These are phyloP conservation scores for Paramarasmius palmivorus DNA, from an alignment of 1,284 basidiomycete species.

Conservation along the genomic window DNA sequence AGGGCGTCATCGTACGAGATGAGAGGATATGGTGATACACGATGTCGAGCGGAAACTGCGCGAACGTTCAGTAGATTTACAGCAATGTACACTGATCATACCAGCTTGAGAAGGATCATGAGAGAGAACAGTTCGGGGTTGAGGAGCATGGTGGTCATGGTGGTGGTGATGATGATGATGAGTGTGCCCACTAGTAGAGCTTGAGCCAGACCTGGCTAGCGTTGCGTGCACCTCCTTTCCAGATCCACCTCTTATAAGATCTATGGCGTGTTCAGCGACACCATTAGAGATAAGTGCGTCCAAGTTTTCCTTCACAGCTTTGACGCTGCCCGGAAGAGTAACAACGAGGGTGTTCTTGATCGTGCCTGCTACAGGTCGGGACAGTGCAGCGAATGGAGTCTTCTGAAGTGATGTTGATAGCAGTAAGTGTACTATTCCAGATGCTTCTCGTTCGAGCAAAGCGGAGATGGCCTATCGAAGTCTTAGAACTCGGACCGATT, in stretches of 20 bases:
- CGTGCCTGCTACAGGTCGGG: conserved; percentile 80
- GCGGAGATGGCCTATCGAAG: conserved; percentile 62
- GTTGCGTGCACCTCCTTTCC: conserved; percentile 59
- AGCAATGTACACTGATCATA: conserved; percentile 31
- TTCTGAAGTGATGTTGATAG: conserved; percentile 67
- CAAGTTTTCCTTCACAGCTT: conserved; percentile 81
- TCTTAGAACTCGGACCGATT: conserved; percentile 1
- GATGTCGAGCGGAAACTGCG: conserved; percentile 65
- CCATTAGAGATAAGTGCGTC: conserved; percentile 59
- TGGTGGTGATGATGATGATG: conserved; percentile 41
- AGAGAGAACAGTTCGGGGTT: conserved; percentile 52
- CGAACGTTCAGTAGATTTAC: conserved; percentile 28
- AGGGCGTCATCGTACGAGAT: conserved; percentile 70
- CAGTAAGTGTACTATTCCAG: conserved; percentile 80
- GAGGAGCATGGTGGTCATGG: conserved; percentile 41
- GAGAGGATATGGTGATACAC: conserved; percentile 77
- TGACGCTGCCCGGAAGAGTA: conserved; percentile 83
- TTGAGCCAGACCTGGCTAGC: conserved; percentile 30
- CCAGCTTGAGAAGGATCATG: conserved; percentile 69
- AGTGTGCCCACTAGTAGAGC: conserved; percentile 26
- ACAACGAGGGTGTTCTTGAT: conserved; percentile 66
- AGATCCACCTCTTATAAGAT: conserved; percentile 71
- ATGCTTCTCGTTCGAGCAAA: conserved; percentile 72
- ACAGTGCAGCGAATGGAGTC: conserved; percentile 81
- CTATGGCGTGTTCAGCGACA: conserved; percentile 71